Conservation (phyloP, 495 filamentous ascomycete genomes). For the Xylaria sp. region DNA sequence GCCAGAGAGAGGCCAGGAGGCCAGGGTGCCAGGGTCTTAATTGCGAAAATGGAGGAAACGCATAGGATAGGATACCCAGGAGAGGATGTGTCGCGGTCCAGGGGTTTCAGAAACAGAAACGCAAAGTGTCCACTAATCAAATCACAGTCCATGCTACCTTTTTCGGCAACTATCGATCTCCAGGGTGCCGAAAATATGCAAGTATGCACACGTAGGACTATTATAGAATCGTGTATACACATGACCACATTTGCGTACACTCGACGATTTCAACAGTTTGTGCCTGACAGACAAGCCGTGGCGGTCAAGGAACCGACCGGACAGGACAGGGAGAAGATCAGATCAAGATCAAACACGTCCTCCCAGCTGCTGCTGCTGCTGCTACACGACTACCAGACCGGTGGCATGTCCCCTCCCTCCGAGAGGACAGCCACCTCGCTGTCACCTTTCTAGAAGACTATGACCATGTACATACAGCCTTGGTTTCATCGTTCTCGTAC, state of each 20-base stretch:
- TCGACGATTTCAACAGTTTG: constrained; percentile 9
- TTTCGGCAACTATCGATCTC: not conserved
- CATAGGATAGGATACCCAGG: too few species aligned
- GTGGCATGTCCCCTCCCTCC: not conserved
- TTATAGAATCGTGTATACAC: too few species aligned
- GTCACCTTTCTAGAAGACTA: not conserved
- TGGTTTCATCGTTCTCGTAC: constrained; percentile 10
- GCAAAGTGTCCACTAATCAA: constrained; percentile 6
- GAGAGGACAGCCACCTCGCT: not conserved
- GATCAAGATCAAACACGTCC: constrained; percentile 2
- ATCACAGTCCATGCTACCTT: not conserved
- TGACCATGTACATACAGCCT: not conserved
- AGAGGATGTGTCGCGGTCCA: not conserved
- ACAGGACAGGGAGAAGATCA: not conserved
- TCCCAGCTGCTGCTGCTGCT: too few species aligned
- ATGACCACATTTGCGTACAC: not conserved
- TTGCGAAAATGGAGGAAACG: constrained; percentile 1
- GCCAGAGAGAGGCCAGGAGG: not conserved
- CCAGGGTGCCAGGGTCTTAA: constrained; percentile 14
- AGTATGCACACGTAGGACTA: not conserved
- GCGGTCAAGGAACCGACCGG: not conserved
- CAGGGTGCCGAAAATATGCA: constrained; percentile 5
- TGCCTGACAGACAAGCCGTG: constrained; percentile 12
- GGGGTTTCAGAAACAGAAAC: constrained; percentile 16
- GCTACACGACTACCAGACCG: not conserved